Base-by-base conservation (phyloP, 768 basidiomycete genomes). In the Cystobasidium ongulense region DNA sequence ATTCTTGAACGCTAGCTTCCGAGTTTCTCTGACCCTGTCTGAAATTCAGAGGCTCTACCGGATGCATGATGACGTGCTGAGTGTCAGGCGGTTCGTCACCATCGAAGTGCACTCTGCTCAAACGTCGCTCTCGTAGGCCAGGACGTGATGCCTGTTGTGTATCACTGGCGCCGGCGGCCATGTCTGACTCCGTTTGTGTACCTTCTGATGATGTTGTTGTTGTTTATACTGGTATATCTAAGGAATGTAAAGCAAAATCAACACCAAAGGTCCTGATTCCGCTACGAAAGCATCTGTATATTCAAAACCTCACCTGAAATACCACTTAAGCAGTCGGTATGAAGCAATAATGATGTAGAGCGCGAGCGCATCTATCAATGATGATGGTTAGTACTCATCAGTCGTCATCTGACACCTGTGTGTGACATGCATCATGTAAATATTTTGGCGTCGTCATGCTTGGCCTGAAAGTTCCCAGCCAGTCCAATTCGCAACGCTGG, bases 71-170 rank as follows among this genome's bases (percentile, higher is more conserved):
- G 13, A 38, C 31, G 52, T 7, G 7, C 15, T 35, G n/a, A 36
- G 33, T 46, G n/a, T 27, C 39, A 8, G 41, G n/a, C 17, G 13
- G 29, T 1, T 54, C 54, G 33, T 71, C 68, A 10, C 52, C 33
- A 36, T 71, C 68, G 54, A 71, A 71, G 43, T 61, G 68, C 21
- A 71, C 68, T 36, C 68, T 11, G 25, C 53, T 71, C 8, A 71
- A 53, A 15, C 53, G 52, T 31, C 68, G 50, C 38, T 71, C 68
- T 3, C 68, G 11, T 18, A 71, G 35, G 17, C 68, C 68, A 54
- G 68, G 68, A 21, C 68, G 52, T 2, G 13, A 21, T 38, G 13
- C 63, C 29, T 27, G 5, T 59, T 11, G 57, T 29, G 46, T 50
- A 50, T 50, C 46, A n/a, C n/a, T 50, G 4, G 46, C 21, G 46